Base-by-base conservation (phyloP, 257 asterid genomes). In the Linaria vulgaris region DNA sequence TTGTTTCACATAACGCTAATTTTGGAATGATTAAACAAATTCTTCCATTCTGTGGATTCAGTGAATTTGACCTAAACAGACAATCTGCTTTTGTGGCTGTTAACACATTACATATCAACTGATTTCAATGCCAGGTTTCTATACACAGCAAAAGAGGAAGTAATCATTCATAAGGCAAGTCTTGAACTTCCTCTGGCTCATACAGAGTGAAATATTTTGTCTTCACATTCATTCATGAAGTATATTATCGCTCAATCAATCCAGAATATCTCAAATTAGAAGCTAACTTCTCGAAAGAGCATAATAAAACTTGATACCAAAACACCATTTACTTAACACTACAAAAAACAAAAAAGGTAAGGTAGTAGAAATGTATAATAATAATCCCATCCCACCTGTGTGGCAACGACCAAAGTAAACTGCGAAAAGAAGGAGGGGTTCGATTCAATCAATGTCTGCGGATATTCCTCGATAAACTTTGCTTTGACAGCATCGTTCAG, bases 401-500 rank as follows among this genome's bases (percentile, higher is more conserved):
- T 87, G 64, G 91, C 88, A 61, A 90, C 76, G 55, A 94, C 88
- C 83, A 90, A 78, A 23, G 99, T 87, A 73, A 90, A 94, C 63
- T 90, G 95, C 13, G 89, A 80, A 82, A 94, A 94, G 84, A 94
- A 94, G 0, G 95, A 70, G 7, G 96, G 95, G 63, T 82, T 90
- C 15, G 90, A 82, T 46, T 85, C 90, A 43, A 94, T 90, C 62
- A 90, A 66, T 54, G 79, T 77, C 63, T 83, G 83, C 3, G 99
- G 96, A 71, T 76, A 60, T 72, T 90, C 99, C 65, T 94, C 99
- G 9, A 94, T 83, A 59, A 85, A 94, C 74, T 85, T 94, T 13
- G 96, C 94, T 69, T 94, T 87, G 56, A 90, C 97, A 3, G 96
- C 97, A 81, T 90, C 99, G 74, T 94, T 94, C 79, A 94, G 75